Evolutionary conservation across 2,329 filamentous ascomycete genomes (phyloP), one percentile per base, ranked within the genome.

Genomic region (Xylariaceae sp.): DNA sequence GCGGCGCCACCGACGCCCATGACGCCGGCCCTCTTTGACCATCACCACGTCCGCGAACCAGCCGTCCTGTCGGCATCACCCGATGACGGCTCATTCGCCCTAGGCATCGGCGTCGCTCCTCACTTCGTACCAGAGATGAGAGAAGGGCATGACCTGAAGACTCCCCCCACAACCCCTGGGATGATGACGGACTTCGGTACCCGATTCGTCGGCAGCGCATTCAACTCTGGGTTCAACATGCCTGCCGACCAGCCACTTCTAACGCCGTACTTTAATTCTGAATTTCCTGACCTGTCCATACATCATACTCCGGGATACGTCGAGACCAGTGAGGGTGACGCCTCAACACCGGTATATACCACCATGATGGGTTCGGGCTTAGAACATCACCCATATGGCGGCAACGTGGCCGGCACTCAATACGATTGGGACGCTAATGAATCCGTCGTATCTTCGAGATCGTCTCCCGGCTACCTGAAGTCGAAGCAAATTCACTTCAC

Each of bases 121-220:
- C 62, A 47, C 26, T 54, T 64, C 12, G 60, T 64, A 43, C 56
- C 59, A 22, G 65, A 67, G 6, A 54, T 67, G 10, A 65, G 68
- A 49, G 53, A 60, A 19, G 75, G 79, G 56, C 68, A 73, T 18
- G 75, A 74, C 16, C 67, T 80, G 46, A 77, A 77, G 61, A 81
- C 79, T 5, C 79, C 79, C 13, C 79, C 79, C 2, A 75, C 73
- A 4, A 81, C 79, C 1, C 79, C 79, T 0, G 77, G 77, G 15
- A 62, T 80, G 34, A 66, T 76, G 56, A 67, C 72, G 29, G 70
- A 70, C 49, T 68, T 75, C 41, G 71, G 72, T 48, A 68, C 69
- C n/a, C 71, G 74, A 53, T 72, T 72, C 9, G 63, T 69, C 10
- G 71, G 69, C 47, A 70, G 62, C 30, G 36, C 61, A 12, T 65